Percentiles rank a stretch among this genome's conserved stretches.
Conservation (phyloP, 352 stramenopile species). For the Elongisporangium undulatum region DNA sequence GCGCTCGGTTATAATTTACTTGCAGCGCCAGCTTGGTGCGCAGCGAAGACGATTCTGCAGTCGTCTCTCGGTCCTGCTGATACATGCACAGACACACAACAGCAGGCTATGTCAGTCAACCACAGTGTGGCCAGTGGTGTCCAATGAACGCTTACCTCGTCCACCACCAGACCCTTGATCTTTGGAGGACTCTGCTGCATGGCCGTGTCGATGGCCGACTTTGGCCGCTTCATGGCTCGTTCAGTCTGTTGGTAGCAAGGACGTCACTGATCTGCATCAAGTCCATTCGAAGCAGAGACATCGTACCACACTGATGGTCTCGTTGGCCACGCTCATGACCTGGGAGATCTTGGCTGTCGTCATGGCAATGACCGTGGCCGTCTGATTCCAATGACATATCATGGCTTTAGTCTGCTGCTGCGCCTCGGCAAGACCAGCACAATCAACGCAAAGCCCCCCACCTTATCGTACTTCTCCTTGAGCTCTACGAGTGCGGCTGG, state of each 20-base stretch:
- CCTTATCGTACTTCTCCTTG: conserved; percentile 53
- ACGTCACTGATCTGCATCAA: not conserved
- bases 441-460: conserved; percentile 5
- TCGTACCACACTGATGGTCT: conserved; percentile 67
- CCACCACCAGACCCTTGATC: conserved; percentile 29
- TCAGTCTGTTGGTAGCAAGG: conserved; percentile 31
- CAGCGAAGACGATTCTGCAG: conserved; percentile 25
- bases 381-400: conserved; percentile 20
- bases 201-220: conserved; percentile 61
- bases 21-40: conserved; percentile 42
- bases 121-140: not conserved
- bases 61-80: conserved; percentile 15
- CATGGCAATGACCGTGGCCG: conserved; percentile 45
- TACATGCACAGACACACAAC: conserved; percentile 2
- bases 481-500: conserved; percentile 36
- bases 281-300: not conserved
- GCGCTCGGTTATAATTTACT: conserved; percentile 15
- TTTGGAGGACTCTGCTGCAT: conserved; percentile 74
- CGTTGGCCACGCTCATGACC: conserved; percentile 49
- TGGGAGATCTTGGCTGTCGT: conserved; percentile 52
- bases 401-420: not conserved
- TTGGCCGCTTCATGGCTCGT: conserved; percentile 70
- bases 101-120: not conserved
- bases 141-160: conserved; percentile 19
- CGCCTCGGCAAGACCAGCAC: not conserved